Evolutionary conservation across 441 rosid genomes (phyloP).

Genomic region (Erodium texanum): DNA sequence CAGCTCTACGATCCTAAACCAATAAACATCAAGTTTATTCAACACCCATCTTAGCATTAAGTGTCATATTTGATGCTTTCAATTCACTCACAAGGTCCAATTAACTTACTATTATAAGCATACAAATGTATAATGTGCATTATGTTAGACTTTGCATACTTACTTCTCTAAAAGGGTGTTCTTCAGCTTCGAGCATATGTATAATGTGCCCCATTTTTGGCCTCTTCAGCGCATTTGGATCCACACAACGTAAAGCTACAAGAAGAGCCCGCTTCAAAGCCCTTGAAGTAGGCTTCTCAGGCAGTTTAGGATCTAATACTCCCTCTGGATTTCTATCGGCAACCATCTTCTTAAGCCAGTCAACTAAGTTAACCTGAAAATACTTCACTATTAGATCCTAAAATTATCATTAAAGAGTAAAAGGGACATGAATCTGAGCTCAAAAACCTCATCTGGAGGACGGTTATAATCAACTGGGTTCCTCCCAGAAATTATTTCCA

Average conservation of each 20-base stretch:
- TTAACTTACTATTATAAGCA: not conserved
- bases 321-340: constrained; percentile 72
- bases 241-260: constrained; percentile 89
- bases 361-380: constrained; percentile 80
- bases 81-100: not conserved
- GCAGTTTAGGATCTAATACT: constrained; percentile 75
- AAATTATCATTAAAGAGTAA: constrained; percentile 4
- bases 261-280: constrained; percentile 74
- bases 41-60: too few relatives aligned
- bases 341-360: constrained; percentile 97
- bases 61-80: too few relatives aligned
- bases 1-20: constrained; percentile 42
- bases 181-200: constrained; percentile 94
- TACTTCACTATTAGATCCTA: constrained; percentile 10
- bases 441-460: constrained; percentile 55
- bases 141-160: not conserved
- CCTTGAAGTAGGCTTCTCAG: constrained; percentile 63
- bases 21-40: constrained; percentile 5
- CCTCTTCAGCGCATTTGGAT: constrained; percentile 79
- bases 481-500: constrained; percentile 87
- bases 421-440: not conserved
- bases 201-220: constrained; percentile 96
- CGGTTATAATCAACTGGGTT: constrained; percentile 96
- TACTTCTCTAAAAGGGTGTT: constrained; percentile 38
- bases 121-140: too few relatives aligned